Percentiles rank a stretch among this genome's conserved stretches.
Evolutionary conservation across 2,329 filamentous ascomycete species (phyloP).

Genomic region (Paracorniculantispora psalliotae): DNA sequence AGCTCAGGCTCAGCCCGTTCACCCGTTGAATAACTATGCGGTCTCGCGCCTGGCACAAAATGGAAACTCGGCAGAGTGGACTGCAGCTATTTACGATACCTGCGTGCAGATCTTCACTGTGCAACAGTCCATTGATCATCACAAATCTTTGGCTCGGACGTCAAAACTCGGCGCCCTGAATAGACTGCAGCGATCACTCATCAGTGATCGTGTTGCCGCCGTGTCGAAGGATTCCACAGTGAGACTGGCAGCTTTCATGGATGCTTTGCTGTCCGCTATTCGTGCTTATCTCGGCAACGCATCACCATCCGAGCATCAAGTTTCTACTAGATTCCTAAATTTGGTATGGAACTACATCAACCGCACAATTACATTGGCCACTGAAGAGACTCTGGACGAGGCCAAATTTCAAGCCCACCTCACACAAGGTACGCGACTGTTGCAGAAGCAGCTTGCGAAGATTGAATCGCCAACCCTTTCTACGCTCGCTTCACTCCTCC

Average conservation of each 20-base stretch:
- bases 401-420: constrained; percentile 61
- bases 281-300: constrained; percentile 37
- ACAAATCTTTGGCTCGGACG: constrained; percentile 38
- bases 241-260: constrained; percentile 47
- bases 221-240: constrained; percentile 59
- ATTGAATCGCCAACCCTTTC: constrained; percentile 22
- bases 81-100: constrained; percentile 48
- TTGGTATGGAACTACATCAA: constrained; percentile 49
- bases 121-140: constrained; percentile 35
- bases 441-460: constrained; percentile 30
- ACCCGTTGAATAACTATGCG: constrained; percentile 54
- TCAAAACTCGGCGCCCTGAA: constrained; percentile 51
- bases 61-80: constrained; percentile 39
- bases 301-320: constrained; percentile 15
- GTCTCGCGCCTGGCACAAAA: constrained; percentile 42
- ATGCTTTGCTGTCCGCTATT: constrained; percentile 36
- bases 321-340: constrained; percentile 29
- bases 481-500: constrained; percentile 36
- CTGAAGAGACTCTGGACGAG: constrained; percentile 49
- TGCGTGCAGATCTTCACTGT: constrained; percentile 40
- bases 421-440: constrained; percentile 41
- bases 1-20: constrained; percentile 42
- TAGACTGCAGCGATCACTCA: constrained; percentile 55
- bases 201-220: constrained; percentile 48
- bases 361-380: constrained; percentile 46